phyloP scores from a whole-genome alignment of 1,284 basidiomycete species.

The Singerocomus inundabilis region DNA sequence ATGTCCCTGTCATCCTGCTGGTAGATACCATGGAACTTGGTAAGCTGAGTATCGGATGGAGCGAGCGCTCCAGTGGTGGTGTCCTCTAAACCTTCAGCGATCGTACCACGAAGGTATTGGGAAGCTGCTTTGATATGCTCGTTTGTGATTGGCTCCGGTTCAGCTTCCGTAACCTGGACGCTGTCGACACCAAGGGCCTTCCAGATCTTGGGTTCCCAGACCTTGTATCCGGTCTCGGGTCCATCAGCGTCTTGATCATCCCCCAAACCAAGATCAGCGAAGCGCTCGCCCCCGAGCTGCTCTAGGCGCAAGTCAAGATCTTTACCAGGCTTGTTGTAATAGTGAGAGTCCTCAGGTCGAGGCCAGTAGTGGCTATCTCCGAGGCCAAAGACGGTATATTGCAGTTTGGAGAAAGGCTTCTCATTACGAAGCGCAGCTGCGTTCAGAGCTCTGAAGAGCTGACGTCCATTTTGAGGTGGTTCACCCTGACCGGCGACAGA shows the following conservation, averaged over 20 bases:
- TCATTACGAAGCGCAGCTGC: slow-evolving; percentile 61
- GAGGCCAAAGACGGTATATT: slow-evolving; percentile 89
- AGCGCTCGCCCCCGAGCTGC: slow-evolving; percentile 72
- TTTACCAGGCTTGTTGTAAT: slow-evolving; percentile 97
- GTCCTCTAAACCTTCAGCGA: slow-evolving; percentile 89
- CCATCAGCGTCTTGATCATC: slow-evolving; percentile 99
- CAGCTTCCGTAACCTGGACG: slow-evolving; percentile 87
- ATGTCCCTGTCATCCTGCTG: slow-evolving; percentile 99
- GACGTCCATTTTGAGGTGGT: slow-evolving; percentile 93
- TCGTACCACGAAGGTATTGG: slow-evolving; percentile 93
- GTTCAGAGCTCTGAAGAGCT: slow-evolving; percentile 85
- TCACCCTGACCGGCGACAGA: slow-evolving; percentile 99
- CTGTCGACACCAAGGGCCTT: slow-evolving; percentile 92
- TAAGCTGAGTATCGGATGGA: slow-evolving; percentile 89
- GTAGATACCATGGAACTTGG: slow-evolving; percentile 99
- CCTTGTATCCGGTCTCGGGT: slow-evolving; percentile 92
- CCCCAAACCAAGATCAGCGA: slow-evolving; percentile 80
- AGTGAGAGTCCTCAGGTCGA: slow-evolving; percentile 91
- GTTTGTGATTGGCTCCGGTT: slow-evolving; percentile 97
- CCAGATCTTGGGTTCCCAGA: slow-evolving; percentile 93
- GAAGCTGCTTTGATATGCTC: slow-evolving; percentile 99
- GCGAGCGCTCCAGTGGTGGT: slow-evolving; percentile 86
- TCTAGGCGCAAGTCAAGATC: slow-evolving; percentile 83
- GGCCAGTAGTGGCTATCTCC: slow-evolving; percentile 99
- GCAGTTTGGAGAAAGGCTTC: slow-evolving; percentile 58